Evolutionary conservation across 2,329 filamentous ascomycete species (phyloP).

Genomic region (Penicillium capsulatum): DNA sequence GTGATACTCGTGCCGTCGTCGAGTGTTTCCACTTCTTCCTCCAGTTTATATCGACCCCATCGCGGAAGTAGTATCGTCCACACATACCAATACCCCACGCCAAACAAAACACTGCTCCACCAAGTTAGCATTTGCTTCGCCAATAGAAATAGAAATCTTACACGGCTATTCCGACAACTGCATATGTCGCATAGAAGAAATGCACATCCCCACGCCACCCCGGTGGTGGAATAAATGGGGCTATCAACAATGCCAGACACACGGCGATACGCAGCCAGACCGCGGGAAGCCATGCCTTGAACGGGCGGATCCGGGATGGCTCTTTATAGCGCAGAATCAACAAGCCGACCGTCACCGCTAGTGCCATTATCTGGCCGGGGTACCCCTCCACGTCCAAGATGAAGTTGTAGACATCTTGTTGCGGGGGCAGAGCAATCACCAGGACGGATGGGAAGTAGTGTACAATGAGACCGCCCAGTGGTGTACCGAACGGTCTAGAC

Average conservation of each 20-base stretch:
- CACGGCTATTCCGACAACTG: conserved; percentile 47
- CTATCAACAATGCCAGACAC: conserved; percentile 53
- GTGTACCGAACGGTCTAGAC: conserved; percentile 62
- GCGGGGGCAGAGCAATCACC: conserved; percentile 62
- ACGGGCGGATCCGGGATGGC: conserved; percentile 60
- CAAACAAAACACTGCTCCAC: conserved; percentile 51
- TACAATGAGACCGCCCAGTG: conserved; percentile 63
- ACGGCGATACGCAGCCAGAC: conserved; percentile 54
- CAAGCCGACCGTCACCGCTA: conserved; percentile 57
- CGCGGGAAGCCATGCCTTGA: conserved; percentile 60
- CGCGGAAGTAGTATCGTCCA: conserved; percentile 60
- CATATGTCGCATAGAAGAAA: conserved; percentile 53
- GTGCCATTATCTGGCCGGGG: conserved; percentile 57
- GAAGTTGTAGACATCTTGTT: conserved; percentile 65
- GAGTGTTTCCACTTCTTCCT: conserved; percentile 58
- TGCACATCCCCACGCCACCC: conserved; percentile 45
- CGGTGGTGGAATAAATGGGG: conserved; percentile 59
- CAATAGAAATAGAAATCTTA: conserved; percentile 28
- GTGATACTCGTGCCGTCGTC: conserved; percentile 65
- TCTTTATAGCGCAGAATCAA: conserved; percentile 57
- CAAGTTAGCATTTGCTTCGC: conserved; percentile 13
- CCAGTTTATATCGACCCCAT: conserved; percentile 57
- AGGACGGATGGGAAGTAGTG: conserved; percentile 66
- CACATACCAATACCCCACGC: conserved; percentile 63
- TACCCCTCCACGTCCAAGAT: conserved; percentile 70